Conservation (phyloP, 352 stramenopile species). For the Saprolegnia parasitica region DNA sequence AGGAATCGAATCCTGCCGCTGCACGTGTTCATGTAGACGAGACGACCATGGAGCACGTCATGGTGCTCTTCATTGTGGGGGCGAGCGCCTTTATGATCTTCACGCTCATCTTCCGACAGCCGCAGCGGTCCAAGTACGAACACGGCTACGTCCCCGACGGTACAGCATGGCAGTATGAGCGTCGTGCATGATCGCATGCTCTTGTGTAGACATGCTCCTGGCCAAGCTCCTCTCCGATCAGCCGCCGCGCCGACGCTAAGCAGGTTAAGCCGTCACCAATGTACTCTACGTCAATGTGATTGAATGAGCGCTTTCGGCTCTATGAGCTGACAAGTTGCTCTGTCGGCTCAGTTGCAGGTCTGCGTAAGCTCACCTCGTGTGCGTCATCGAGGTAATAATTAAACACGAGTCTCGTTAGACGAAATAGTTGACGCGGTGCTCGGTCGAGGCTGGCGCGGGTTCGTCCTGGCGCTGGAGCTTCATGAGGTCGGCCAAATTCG, state of each 20-base stretch:
- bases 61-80: constrained; percentile 14
- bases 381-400: too few species aligned
- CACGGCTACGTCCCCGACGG: constrained; percentile 1
- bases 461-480: neutral
- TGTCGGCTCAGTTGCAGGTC: too few species aligned
- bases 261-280: too few species aligned
- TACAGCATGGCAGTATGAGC: neutral
- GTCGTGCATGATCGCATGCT: too few species aligned
- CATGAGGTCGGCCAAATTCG: constrained; percentile 14
- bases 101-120: neutral
- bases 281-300: too few species aligned
- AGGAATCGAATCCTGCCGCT: neutral
- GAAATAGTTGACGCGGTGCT: neutral
- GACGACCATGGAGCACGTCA: neutral
- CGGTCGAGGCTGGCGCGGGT: neutral
- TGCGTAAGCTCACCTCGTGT: too few species aligned
- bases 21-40: constrained; percentile 12
- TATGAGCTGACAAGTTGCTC: too few species aligned
- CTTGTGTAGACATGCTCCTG: neutral
- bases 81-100: constrained; percentile 6
- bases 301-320: too few species aligned
- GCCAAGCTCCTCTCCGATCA: constrained; percentile 6
- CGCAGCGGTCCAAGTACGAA: neutral
- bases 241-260: neutral
- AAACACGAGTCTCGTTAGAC: neutral